These are phyloP conservation scores for Scheffersomyces cryptocercus DNA, from an alignment of 1,139 yeast species.

Conservation along the genomic window DNA sequence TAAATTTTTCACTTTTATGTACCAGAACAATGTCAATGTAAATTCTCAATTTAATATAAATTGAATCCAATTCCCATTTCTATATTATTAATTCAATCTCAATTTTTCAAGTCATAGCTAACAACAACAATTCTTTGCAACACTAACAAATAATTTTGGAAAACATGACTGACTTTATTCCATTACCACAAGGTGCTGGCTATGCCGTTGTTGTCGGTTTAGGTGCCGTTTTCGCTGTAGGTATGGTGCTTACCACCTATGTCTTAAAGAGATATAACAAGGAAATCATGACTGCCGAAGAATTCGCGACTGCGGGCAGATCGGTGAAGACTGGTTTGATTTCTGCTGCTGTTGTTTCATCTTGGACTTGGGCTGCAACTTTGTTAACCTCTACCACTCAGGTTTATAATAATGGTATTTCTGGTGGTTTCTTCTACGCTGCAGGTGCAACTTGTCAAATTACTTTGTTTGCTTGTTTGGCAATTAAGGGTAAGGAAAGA, in stretches of 20 bases:
- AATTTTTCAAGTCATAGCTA: too few species aligned
- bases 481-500: conserved; percentile 69
- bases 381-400: conserved; percentile 75
- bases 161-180: conserved; percentile 11
- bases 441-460: conserved; percentile 78
- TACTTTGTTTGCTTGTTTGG: conserved; percentile 68
- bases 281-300: conserved; percentile 86
- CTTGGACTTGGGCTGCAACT: conserved; percentile 97
- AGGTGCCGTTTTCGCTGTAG: conserved; percentile 76
- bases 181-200: conserved; percentile 79
- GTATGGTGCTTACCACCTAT: conserved; percentile 75
- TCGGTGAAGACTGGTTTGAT: conserved; percentile 79
- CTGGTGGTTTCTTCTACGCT: conserved; percentile 75
- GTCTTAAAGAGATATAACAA: conserved; percentile 72
- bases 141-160: too few species aligned
- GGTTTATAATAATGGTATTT: conserved; percentile 74
- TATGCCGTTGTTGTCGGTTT: conserved; percentile 88
- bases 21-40: too few species aligned
- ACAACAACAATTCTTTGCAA: too few species aligned
- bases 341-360: conserved; percentile 83
- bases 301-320: conserved; percentile 86
- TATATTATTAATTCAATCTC: too few species aligned
- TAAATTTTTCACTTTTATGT: too few species aligned
- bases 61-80: too few species aligned
- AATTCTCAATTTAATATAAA: too few species aligned